phyloP scores from a whole-genome alignment of 1,139 yeast species.

The Debaryomyces coudertii region DNA sequence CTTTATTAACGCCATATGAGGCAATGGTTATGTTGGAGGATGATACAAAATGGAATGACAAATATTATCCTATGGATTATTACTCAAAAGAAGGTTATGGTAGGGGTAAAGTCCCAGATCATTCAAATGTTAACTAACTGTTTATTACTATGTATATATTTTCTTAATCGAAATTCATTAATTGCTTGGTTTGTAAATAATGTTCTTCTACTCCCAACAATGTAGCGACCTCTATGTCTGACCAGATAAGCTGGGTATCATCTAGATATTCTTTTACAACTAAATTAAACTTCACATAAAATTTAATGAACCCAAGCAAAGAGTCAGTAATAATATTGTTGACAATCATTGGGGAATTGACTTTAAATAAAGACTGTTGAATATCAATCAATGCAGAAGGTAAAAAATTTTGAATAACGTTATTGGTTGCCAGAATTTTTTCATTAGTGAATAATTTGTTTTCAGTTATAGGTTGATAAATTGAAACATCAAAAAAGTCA shows the following conservation, averaged over 20 bases:
- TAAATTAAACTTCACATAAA: constrained; percentile 53
- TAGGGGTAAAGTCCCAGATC: constrained; percentile 70
- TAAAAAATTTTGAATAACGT: constrained; percentile 49
- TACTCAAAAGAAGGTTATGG: constrained; percentile 92
- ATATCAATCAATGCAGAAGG: constrained; percentile 67
- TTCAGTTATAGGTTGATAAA: constrained; percentile 67
- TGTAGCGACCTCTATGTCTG: constrained; percentile 62
- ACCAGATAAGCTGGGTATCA: constrained; percentile 49
- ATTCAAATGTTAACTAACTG: constrained; percentile 14
- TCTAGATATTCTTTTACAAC: constrained; percentile 46
- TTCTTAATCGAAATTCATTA: constrained; percentile 9
- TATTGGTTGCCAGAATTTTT: constrained; percentile 44
- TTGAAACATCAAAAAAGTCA: constrained; percentile 54
- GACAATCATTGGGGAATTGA: constrained; percentile 66
- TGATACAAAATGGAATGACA: constrained; percentile 67
- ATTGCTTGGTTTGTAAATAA: constrained; percentile 14
- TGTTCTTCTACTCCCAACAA: constrained; percentile 60
- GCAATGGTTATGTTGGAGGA: constrained; percentile 86
- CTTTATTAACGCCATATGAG: constrained; percentile 92
- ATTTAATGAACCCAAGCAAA: constrained; percentile 51
- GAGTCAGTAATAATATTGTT: constrained; percentile 56
- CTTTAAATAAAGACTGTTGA: constrained; percentile 56
- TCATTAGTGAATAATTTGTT: constrained; percentile 58
- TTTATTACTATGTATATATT: constrained; percentile 1
- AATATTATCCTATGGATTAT: constrained; percentile 93